Conservation (phyloP, 2,329 filamentous ascomycete genomes). For the Talaromyces sp. region DNA sequence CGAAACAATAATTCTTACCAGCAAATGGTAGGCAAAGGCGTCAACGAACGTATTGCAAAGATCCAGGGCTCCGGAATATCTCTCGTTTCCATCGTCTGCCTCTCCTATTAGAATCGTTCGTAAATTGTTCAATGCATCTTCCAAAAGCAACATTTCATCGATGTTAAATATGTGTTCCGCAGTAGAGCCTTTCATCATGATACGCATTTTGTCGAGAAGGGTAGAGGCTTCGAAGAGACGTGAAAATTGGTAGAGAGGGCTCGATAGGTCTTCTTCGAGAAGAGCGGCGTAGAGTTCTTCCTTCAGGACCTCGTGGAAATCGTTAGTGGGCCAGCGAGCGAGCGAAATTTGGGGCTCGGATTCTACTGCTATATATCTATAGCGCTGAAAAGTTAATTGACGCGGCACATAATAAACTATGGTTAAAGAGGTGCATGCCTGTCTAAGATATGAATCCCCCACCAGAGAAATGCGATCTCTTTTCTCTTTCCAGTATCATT, state of each 20-base stretch:
- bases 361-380: not conserved
- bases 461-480: not conserved
- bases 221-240: not conserved
- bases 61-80: not conserved
- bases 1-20: not conserved
- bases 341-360: not conserved
- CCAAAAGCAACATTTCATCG: not conserved
- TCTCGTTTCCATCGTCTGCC: not conserved
- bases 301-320: not conserved
- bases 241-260: not conserved
- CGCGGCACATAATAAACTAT: not conserved
- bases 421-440: not conserved
- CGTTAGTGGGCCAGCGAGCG: not conserved
- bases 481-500: not conserved
- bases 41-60: not conserved
- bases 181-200: not conserved
- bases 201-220: not conserved
- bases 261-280: not conserved
- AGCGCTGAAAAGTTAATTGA: not conserved
- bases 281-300: not conserved
- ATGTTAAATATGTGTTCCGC: not conserved
- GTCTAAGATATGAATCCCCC: not conserved
- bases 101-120: not conserved
- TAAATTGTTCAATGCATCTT: not conserved
- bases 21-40: not conserved